phyloP scores from a whole-genome alignment of 2,329 filamentous ascomycete species.

The Xylaria hypoxylon region DNA sequence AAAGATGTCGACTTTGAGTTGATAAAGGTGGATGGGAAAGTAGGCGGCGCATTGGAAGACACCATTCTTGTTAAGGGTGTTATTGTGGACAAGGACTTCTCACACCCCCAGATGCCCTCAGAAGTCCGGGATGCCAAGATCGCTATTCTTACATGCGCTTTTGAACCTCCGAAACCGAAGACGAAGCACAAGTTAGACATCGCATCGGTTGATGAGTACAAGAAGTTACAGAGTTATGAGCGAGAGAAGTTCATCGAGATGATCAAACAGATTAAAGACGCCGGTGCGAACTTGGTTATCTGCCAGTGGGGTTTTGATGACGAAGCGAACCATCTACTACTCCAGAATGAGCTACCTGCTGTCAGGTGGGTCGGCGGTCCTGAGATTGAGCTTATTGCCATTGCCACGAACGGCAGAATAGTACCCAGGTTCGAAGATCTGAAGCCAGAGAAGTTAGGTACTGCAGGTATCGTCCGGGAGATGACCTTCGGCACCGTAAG shows the following conservation, averaged over 20 bases:
- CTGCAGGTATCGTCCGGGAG: constrained; percentile 88
- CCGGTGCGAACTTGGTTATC: constrained; percentile 95
- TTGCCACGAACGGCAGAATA: constrained; percentile 97
- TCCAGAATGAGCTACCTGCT: constrained; percentile 95
- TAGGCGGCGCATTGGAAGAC: constrained; percentile 93
- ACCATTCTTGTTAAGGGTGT: constrained; percentile 96
- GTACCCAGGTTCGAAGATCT: constrained; percentile 97
- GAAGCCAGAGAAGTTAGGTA: constrained; percentile 88
- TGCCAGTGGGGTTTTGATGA: constrained; percentile 99
- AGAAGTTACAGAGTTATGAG: constrained; percentile 96
- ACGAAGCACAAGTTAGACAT: constrained; percentile 99
- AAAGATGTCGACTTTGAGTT: constrained; percentile 99
- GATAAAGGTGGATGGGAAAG: constrained; percentile 99
- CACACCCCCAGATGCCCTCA: constrained; percentile 97
- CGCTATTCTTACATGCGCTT: constrained; percentile 96
- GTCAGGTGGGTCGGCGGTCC: constrained; percentile 98
- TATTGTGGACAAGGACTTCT: constrained; percentile 99
- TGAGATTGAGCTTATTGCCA: constrained; percentile 98
- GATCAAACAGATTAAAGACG: constrained; percentile 98
- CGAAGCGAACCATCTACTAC: constrained; percentile 95
- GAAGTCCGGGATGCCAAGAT: constrained; percentile 96
- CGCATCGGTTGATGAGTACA: constrained; percentile 96
- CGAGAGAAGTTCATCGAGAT: constrained; percentile 97
- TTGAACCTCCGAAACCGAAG: constrained; percentile 99
- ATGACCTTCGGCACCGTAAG: constrained; percentile 97